Evolutionary conservation across 2,329 filamentous ascomycete species (phyloP).

Genomic region (Fusarium udum): DNA sequence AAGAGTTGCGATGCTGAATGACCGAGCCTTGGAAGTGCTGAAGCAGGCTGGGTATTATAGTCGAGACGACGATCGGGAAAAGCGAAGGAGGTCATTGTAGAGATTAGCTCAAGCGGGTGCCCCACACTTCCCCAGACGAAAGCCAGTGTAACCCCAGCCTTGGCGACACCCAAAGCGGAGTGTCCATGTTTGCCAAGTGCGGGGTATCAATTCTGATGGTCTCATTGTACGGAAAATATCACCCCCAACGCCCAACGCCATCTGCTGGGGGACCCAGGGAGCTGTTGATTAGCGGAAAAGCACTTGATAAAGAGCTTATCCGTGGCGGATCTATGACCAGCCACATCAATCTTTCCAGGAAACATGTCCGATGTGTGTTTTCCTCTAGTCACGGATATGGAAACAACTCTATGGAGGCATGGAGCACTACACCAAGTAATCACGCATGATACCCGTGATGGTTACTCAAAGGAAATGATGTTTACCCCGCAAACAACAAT

Average conservation of each 20-base stretch:
- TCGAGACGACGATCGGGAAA: conserved; percentile 5
- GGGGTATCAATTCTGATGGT: conserved; percentile 25
- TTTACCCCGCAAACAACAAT: conserved; percentile 9
- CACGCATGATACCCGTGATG: background rate
- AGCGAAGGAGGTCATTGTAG: background rate
- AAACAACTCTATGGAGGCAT: background rate
- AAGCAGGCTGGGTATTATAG: conserved; percentile 30
- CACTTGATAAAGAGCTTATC: conserved; percentile 10
- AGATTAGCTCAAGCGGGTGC: conserved; percentile 1
- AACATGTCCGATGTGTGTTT: conserved; percentile 18
- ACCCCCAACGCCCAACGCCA: background rate
- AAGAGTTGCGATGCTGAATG: background rate
- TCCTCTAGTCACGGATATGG: conserved; percentile 13
- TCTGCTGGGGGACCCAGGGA: background rate
- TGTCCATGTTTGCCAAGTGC: conserved; percentile 19
- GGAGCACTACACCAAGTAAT: background rate
- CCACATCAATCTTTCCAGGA: conserved; percentile 1
- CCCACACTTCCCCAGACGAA: conserved; percentile 26
- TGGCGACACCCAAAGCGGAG: conserved; percentile 20
- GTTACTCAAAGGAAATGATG: background rate
- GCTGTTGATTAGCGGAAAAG: conserved; percentile 27
- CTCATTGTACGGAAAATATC: conserved; percentile 29
- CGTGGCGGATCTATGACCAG: conserved; percentile 11
- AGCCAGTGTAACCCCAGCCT: conserved; percentile 25
- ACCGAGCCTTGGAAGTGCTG: background rate